Percentiles rank a stretch among this genome's conserved stretches.
Evolutionary conservation across 176 grass and related monocot species (phyloP).

Genomic region (Coix lacrymajobi): DNA sequence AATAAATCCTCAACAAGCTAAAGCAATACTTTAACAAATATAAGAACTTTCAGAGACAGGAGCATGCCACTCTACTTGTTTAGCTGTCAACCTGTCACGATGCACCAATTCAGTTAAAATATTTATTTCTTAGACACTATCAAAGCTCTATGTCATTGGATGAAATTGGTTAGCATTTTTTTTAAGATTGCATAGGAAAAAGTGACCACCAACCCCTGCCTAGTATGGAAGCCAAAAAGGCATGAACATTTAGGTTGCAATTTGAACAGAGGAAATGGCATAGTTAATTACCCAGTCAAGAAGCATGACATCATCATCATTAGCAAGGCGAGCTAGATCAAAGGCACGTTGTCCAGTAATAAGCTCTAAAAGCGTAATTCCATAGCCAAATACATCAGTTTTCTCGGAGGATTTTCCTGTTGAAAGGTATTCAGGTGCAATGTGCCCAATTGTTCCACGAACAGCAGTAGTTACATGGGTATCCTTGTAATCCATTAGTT

Average conservation of each 20-base stretch:
- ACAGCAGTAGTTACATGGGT: slow-evolving; percentile 93
- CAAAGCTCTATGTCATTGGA: background rate
- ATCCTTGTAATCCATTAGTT: slow-evolving; percentile 95
- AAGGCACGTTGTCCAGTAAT: slow-evolving; percentile 91
- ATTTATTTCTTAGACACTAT: background rate
- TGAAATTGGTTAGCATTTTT: background rate
- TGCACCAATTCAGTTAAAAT: background rate
- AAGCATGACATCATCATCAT: slow-evolving; percentile 92
- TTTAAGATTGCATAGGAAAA: background rate
- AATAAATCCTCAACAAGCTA: background rate
- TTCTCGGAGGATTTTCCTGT: slow-evolving; percentile 92
- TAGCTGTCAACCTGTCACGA: background rate
- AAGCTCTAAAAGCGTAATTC: slow-evolving; percentile 88
- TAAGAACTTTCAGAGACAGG: background rate
- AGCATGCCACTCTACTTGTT: background rate
- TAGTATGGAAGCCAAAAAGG: background rate
- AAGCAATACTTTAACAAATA: background rate
- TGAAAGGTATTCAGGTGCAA: slow-evolving; percentile 88
- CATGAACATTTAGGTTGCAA: background rate
- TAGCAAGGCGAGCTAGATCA: slow-evolving; percentile 86
- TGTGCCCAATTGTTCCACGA: slow-evolving; percentile 87
- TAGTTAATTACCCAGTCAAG: slow-evolving; percentile 73
- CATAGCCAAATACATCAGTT: slow-evolving; percentile 91
- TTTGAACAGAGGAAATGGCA: background rate
- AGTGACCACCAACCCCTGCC: background rate